Conservation (phyloP, 208 protist genomes). For the Trypanosoma melophagium region DNA sequence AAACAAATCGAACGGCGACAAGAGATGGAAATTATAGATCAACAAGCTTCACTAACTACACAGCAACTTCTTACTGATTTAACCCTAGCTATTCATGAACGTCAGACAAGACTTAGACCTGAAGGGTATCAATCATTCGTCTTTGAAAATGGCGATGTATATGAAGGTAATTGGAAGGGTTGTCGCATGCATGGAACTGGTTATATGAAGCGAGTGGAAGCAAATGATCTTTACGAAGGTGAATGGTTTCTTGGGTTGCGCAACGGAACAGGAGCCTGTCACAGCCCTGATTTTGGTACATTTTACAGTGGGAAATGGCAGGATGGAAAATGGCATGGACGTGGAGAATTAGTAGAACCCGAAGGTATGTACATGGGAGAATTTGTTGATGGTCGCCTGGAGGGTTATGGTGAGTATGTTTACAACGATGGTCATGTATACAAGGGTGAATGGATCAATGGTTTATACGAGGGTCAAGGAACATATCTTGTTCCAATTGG, state of each 20-base stretch:
- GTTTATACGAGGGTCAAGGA: constrained; percentile 74
- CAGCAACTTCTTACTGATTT: constrained; percentile 50
- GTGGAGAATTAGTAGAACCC: constrained; percentile 79
- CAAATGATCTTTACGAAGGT: constrained; percentile 85
- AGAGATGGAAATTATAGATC: constrained; percentile 42
- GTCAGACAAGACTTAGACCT: constrained; percentile 48
- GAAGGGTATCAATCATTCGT: constrained; percentile 83
- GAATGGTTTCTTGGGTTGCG: constrained; percentile 84
- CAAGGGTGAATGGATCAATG: constrained; percentile 82
- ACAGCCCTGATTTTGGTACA: constrained; percentile 48
- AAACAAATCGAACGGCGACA: constrained; percentile 53
- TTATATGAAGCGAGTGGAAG: constrained; percentile 39
- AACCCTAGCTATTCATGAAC: constrained; percentile 56
- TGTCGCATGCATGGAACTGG: constrained; percentile 84
- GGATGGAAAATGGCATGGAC: constrained; percentile 79
- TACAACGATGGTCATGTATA: constrained; percentile 90
- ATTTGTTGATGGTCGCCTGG: constrained; percentile 69
- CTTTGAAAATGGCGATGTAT: constrained; percentile 80
- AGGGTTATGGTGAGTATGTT: constrained; percentile 88
- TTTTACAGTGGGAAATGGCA: constrained; percentile 87
- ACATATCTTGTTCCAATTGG: constrained; percentile 71
- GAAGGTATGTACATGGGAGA: constrained; percentile 77
- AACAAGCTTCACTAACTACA: constrained; percentile 36
- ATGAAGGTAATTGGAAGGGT: constrained; percentile 91
- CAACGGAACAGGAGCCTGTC: constrained; percentile 66